These are phyloP conservation scores for Tolypocladium endophyticum DNA, from an alignment of 2,329 filamentous ascomycete species.

Conservation along the genomic window DNA sequence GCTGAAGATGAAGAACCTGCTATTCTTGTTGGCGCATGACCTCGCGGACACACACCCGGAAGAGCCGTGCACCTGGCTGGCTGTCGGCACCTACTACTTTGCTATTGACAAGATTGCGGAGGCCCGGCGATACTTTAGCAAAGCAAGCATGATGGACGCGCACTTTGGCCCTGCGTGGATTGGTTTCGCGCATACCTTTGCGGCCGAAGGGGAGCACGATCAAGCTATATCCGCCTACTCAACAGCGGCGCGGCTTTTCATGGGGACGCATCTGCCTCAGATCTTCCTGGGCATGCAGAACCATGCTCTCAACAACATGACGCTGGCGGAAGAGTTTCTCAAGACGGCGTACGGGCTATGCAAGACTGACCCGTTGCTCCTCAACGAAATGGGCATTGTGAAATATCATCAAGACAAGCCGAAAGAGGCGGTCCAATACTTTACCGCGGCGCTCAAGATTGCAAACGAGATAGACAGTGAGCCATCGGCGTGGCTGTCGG, in stretches of 20 bases:
- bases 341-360: constrained; percentile 79
- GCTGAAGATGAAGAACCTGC: constrained; percentile 71
- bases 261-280: constrained; percentile 91
- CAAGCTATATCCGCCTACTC: constrained; percentile 97
- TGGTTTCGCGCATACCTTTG: constrained; percentile 96
- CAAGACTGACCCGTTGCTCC: constrained; percentile 73
- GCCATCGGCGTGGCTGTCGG: constrained; percentile 70
- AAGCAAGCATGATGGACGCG: constrained; percentile 93
- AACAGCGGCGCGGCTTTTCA: constrained; percentile 87
- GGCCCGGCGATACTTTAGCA: constrained; percentile 90
- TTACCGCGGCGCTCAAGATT: constrained; percentile 65
- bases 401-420: constrained; percentile 83
- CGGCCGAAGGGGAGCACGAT: constrained; percentile 93
- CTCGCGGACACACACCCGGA: constrained; percentile 85
- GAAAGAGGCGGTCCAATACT: constrained; percentile 65
- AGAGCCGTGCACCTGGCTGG: constrained; percentile 86
- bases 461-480: constrained; percentile 76
- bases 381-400: constrained; percentile 96
- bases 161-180: constrained; percentile 98
- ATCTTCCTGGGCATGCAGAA: constrained; percentile 98
- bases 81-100: constrained; percentile 92
- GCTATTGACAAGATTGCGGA: constrained; percentile 83
- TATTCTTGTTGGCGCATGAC: constrained; percentile 88
- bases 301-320: constrained; percentile 89
- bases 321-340: constrained; percentile 85